Conservation (phyloP, 768 basidiomycete genomes). For the Boletus pseudopeckii region DNA sequence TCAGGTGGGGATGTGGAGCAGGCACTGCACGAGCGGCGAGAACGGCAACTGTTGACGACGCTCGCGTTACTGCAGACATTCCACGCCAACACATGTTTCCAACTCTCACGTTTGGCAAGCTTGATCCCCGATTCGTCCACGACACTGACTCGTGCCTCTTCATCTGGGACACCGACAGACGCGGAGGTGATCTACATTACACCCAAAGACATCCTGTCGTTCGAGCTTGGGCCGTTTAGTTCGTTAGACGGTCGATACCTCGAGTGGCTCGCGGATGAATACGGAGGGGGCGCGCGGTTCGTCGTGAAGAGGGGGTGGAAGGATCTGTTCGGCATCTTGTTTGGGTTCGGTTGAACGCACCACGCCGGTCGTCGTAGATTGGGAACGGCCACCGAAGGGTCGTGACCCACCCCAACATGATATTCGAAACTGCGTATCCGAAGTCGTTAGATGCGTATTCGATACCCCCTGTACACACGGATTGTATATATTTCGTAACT, state of each 20-base stretch:
- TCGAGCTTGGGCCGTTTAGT: constrained; percentile 76
- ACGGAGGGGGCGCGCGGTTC: constrained; percentile 43
- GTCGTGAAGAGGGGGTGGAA: constrained; percentile 46
- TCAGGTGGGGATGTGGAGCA: constrained; percentile 9
- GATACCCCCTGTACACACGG: neutral
- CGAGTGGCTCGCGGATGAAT: constrained; percentile 73
- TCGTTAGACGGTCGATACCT: constrained; percentile 67
- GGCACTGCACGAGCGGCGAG: constrained; percentile 26
- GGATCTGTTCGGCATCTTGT: constrained; percentile 42
- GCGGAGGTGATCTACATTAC: constrained; percentile 43
- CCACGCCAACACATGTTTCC: constrained; percentile 60
- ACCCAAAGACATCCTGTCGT: constrained; percentile 60
- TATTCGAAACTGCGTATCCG: neutral
- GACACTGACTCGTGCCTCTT: neutral
- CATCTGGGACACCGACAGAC: constrained; percentile 9
- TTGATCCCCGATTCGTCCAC: constrained; percentile 18
- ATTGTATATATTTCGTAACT: neutral
- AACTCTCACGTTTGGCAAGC: constrained; percentile 44
- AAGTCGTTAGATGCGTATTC: neutral
- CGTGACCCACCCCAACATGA: neutral
- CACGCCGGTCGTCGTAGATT: too few species aligned
- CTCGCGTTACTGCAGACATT: constrained; percentile 64
- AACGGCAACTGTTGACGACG: constrained; percentile 42
- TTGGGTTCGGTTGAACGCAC: constrained; percentile 37
- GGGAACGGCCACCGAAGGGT: neutral